These are phyloP conservation scores for Ambrosia hybrid DNA, from an alignment of 140 eudicot species.

Conservation along the genomic window DNA sequence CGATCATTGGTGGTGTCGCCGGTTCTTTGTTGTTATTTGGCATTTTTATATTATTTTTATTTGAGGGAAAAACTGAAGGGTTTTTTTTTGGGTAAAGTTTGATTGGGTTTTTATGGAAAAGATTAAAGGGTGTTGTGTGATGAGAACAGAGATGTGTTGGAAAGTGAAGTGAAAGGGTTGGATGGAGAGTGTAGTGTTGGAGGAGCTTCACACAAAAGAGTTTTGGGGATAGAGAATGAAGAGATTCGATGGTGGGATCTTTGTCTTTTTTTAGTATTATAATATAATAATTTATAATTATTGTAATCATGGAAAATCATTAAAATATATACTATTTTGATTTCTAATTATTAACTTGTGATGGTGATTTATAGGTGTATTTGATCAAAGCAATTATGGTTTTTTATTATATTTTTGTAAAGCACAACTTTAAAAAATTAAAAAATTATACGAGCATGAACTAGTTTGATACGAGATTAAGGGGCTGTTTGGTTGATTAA, in stretches of 20 bases:
- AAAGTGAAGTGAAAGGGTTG: slow-evolving; percentile 26
- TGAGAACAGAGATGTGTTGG: slow-evolving; percentile 13
- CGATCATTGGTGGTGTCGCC: slow-evolving; percentile 54
- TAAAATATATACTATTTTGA: too few relatives aligned
- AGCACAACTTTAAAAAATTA: too few relatives aligned
- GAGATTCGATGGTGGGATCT: slow-evolving; percentile 28
- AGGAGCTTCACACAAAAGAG: neutral
- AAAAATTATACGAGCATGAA: too few relatives aligned
- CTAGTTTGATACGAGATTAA: too few relatives aligned
- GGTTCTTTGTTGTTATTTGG: slow-evolving; percentile 39
- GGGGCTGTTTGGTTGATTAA: too few relatives aligned
- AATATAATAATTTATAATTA: too few relatives aligned
- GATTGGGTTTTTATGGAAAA: slow-evolving; percentile 12
- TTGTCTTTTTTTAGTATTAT: slow-evolving; percentile 10
- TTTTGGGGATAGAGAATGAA: slow-evolving; percentile 2
- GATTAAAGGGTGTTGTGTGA: slow-evolving; percentile 2
- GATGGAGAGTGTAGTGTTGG: slow-evolving; percentile 15
- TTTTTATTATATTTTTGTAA: too few relatives aligned
- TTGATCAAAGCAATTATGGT: too few relatives aligned
- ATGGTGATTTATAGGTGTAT: too few relatives aligned
- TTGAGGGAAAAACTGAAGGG: neutral
- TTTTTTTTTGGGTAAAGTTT: too few relatives aligned
- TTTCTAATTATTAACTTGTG: too few relatives aligned
- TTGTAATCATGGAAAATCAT: too few relatives aligned
- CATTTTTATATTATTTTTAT: slow-evolving; percentile 21